Conservation (phyloP, 164 flowering plant species). For the Echeveria elegans region DNA sequence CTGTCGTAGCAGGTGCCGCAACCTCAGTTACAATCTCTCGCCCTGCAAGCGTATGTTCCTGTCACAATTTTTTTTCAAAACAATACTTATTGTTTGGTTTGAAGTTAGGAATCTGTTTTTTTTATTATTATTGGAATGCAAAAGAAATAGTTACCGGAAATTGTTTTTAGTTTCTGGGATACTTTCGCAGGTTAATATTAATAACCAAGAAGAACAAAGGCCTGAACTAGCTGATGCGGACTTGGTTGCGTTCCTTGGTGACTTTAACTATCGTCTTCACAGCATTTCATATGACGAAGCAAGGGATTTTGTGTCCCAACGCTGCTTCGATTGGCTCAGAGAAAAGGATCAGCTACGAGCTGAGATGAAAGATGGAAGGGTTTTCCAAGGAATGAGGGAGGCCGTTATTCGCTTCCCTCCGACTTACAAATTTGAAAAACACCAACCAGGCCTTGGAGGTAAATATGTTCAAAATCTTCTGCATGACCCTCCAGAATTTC, state of each 20-base stretch:
- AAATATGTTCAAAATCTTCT: constrained; percentile 5
- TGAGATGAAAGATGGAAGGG: constrained; percentile 92
- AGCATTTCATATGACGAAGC: constrained; percentile 97
- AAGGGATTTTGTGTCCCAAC: constrained; percentile 91
- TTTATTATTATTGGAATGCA: no score
- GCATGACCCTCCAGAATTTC: no score
- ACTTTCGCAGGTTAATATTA: constrained; percentile 7
- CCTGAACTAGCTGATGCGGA: constrained; percentile 92
- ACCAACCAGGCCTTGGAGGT: constrained; percentile 88
- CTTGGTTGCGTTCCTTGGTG: constrained; percentile 85
- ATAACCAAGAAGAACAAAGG: constrained; percentile 40
- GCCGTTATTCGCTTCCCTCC: constrained; percentile 89
- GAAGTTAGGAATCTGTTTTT: no score
- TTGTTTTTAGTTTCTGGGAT: background rate
- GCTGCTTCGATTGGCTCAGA: constrained; percentile 96
- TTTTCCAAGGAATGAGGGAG: constrained; percentile 97
- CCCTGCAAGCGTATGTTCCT: constrained; percentile 46
- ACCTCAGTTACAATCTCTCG: constrained; percentile 47
- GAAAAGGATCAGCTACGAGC: constrained; percentile 95
- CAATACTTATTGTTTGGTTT: background rate
- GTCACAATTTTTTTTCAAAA: no score
- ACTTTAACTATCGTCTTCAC: constrained; percentile 88
- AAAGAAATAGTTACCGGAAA: background rate
- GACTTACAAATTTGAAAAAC: constrained; percentile 88
- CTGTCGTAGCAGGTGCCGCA: constrained; percentile 70